A percentile compares a stretch with the other conserved stretches of the same genome.
Conservation (phyloP, 2,329 filamentous ascomycete species). For the Aspergillus ustus region DNA sequence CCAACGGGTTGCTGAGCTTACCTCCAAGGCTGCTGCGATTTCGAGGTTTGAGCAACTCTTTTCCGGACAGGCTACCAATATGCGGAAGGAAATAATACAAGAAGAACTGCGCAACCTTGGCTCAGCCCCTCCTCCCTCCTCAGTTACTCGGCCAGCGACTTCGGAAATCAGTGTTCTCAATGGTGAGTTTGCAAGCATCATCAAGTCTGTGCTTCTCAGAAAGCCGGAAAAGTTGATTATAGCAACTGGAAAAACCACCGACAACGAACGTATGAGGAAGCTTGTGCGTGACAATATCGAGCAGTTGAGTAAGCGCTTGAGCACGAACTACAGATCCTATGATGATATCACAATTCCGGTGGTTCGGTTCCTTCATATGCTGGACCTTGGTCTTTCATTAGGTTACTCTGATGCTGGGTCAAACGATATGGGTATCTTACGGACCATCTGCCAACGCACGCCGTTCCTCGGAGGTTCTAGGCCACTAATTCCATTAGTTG, state of each 20-base stretch:
- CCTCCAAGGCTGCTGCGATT: constrained; percentile 63
- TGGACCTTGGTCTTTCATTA: constrained; percentile 76
- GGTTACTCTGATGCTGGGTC: constrained; percentile 38
- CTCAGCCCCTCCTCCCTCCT: constrained; percentile 65
- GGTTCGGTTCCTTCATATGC: constrained; percentile 76
- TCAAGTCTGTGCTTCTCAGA: constrained; percentile 64
- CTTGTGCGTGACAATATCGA: constrained; percentile 62
- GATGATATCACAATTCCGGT: constrained; percentile 82
- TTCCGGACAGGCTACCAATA: constrained; percentile 69
- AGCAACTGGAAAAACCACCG: constrained; percentile 16
- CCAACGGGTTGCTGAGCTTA: constrained; percentile 61
- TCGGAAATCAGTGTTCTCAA: constrained; percentile 76
- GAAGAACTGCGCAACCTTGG: constrained; percentile 68
- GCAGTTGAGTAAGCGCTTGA: constrained; percentile 72
- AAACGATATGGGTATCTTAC: constrained; percentile 28
- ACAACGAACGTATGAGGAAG: constrained; percentile 39
- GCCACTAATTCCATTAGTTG: constrained; percentile 26
- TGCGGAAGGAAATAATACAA: constrained; percentile 68
- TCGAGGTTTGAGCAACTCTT: constrained; percentile 68
- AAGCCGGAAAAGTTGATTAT: constrained; percentile 36
- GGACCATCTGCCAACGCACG: constrained; percentile 40
- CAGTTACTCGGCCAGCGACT: constrained; percentile 71
- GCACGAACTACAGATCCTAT: constrained; percentile 73
- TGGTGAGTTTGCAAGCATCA: constrained; percentile 78
- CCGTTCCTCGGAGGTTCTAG: constrained; percentile 43